Conservation (phyloP, 257 asterid species). For the Plantago major region DNA sequence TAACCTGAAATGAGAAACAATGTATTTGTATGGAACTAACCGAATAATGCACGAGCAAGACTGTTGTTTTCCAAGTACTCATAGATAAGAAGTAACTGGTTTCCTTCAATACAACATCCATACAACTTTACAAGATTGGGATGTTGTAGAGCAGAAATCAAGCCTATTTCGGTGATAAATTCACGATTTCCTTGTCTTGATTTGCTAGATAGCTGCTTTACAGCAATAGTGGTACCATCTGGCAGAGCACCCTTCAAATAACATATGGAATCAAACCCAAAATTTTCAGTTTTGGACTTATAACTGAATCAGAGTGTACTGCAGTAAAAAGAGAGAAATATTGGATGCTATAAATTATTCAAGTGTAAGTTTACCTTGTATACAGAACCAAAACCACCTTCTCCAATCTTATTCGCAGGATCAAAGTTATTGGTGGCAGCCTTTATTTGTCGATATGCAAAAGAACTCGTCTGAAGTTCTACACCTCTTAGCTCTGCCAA, state of each 20-base stretch:
- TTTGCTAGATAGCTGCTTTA: constrained; percentile 2
- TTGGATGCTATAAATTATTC: too few relatives aligned
- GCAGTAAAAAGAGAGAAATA: too few relatives aligned
- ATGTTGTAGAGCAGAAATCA: constrained; percentile 45
- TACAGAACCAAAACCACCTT: too few relatives aligned
- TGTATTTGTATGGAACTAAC: constrained; percentile 15
- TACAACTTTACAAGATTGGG: constrained; percentile 53
- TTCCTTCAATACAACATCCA: constrained; percentile 52
- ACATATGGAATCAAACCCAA: background rate
- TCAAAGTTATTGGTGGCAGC: too few relatives aligned
- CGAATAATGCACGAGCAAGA: constrained; percentile 22
- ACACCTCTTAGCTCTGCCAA: too few relatives aligned
- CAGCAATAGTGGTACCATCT: constrained; percentile 33
- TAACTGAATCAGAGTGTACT: too few relatives aligned
- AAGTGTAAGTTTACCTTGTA: too few relatives aligned
- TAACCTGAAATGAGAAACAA: background rate
- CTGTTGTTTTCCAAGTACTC: constrained; percentile 57
- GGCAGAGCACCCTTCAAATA: constrained; percentile 21
- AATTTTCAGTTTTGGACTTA: too few relatives aligned
- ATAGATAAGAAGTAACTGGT: constrained; percentile 45
- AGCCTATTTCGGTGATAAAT: constrained; percentile 5
- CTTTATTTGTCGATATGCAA: too few relatives aligned
- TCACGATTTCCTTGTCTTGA: constrained; percentile 8
- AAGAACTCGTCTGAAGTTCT: too few relatives aligned
- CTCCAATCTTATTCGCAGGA: too few relatives aligned